These are phyloP conservation scores for Saccharomyces hybrid DNA, from an alignment of 1,139 yeast genomes.

Conservation along the genomic window DNA sequence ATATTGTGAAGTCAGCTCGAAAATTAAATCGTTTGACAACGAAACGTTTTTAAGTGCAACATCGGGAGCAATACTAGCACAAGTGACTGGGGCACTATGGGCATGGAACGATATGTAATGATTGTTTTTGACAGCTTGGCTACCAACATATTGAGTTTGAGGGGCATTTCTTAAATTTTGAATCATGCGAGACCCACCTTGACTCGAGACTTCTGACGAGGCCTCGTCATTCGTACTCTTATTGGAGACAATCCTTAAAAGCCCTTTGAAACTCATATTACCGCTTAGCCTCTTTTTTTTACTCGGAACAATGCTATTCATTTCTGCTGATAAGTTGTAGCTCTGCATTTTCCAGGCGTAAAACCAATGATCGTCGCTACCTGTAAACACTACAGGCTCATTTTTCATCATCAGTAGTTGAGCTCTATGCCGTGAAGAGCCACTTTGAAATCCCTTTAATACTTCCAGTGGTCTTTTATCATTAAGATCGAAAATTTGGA, in stretches of 20 bases:
- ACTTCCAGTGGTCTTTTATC: conserved; percentile 53
- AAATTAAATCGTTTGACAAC: conserved; percentile 71
- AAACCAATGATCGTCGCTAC: conserved; percentile 42
- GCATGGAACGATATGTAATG: conserved; percentile 69
- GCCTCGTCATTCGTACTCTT: not conserved
- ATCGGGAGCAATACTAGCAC: conserved; percentile 73
- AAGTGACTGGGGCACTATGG: conserved; percentile 66
- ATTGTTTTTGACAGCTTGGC: conserved; percentile 23
- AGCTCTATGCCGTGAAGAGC: conserved; percentile 66
- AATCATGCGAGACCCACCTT: not conserved
- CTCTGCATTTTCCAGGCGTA: conserved; percentile 28
- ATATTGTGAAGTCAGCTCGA: conserved; percentile 46
- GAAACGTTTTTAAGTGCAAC: conserved; percentile 58
- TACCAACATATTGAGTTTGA: conserved; percentile 1
- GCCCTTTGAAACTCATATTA: conserved; percentile 1
- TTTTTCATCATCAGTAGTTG: conserved; percentile 17
- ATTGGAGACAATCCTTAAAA: conserved; percentile 2
- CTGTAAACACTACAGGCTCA: conserved; percentile 32
- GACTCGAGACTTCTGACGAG: not conserved
- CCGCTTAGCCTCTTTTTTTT: conserved; percentile 26
- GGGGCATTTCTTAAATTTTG: not conserved
- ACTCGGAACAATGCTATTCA: conserved; percentile 45
- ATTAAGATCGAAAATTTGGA: conserved; percentile 54
- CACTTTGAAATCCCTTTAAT: conserved; percentile 67
- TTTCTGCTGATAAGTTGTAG: conserved; percentile 1